These are phyloP conservation scores for Aspergillus puulaauensis DNA, from an alignment of 2,329 filamentous ascomycete species.

Conservation along the genomic window DNA sequence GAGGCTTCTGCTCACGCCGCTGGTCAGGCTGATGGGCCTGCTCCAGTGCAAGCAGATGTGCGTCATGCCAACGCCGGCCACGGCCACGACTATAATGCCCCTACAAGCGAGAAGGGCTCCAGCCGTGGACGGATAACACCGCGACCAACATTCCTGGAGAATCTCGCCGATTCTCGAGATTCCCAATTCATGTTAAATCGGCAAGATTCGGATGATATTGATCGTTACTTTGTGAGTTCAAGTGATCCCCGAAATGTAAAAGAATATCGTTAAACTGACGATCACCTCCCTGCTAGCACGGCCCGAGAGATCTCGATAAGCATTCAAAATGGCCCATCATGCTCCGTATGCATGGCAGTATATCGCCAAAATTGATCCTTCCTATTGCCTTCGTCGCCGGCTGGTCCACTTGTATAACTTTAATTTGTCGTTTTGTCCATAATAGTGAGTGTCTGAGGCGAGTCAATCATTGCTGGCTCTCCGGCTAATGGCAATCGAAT, in stretches of 20 bases:
- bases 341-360: constrained; percentile 72
- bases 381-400: constrained; percentile 61
- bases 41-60: constrained; percentile 19
- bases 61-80: constrained; percentile 13
- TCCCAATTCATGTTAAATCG: constrained; percentile 30
- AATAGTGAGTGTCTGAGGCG: constrained; percentile 27
- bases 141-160: constrained; percentile 34
- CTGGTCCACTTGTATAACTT: constrained; percentile 68
- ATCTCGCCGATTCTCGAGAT: constrained; percentile 32
- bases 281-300: constrained; percentile 22
- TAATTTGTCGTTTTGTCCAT: constrained; percentile 51
- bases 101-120: constrained; percentile 25
- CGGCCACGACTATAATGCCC: not conserved
- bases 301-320: constrained; percentile 66
- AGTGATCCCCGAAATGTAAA: not conserved
- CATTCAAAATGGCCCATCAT: constrained; percentile 78
- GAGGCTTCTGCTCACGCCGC: constrained; percentile 9
- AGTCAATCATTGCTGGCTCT: constrained; percentile 1
- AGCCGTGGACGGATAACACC: constrained; percentile 25
- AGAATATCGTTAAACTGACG: not conserved
- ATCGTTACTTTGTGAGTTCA: constrained; percentile 59
- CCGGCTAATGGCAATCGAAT: not conserved
- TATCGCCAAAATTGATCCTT: constrained; percentile 71
- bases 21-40: constrained; percentile 15
- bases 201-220: constrained; percentile 48